phyloP scores from a whole-genome alignment of 768 basidiomycete genomes.

The Termitomyces eurrhizus region DNA sequence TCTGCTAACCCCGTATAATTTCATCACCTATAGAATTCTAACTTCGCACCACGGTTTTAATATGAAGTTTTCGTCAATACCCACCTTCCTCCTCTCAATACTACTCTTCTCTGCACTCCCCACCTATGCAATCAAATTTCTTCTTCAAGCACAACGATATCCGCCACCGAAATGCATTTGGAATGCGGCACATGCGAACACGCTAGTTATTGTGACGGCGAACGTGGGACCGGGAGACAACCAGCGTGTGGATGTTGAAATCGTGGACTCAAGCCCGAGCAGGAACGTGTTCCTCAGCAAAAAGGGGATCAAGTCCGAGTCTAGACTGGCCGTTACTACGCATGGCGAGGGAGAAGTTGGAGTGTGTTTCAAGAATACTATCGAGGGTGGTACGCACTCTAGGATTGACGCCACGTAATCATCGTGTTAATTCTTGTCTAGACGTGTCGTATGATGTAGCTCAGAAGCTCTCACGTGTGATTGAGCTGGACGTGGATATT shows the following conservation, averaged over 20 bases:
- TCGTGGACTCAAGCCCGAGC: conserved; percentile 81
- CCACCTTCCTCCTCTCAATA: conserved; percentile 25
- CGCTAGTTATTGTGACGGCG: conserved; percentile 94
- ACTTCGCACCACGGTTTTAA: not conserved
- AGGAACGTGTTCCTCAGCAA: conserved; percentile 92
- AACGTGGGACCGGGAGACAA: conserved; percentile 74
- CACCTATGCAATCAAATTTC: conserved; percentile 77
- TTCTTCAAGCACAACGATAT: conserved; percentile 64
- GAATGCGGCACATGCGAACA: conserved; percentile 84
- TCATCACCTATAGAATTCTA: not conserved
- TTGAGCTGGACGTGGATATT: conserved; percentile 96
- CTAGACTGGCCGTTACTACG: conserved; percentile 89
- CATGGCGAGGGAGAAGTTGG: conserved; percentile 94
- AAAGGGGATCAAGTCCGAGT: conserved; percentile 83
- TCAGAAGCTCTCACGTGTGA: conserved; percentile 52
- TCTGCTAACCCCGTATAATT: conserved; percentile 3
- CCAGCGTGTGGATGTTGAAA: conserved; percentile 92
- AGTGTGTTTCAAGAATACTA: conserved; percentile 86
- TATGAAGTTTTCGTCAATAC: conserved; percentile 19
- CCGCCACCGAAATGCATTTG: conserved; percentile 89
- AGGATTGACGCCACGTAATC: not conserved
- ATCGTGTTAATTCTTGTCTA: conserved; percentile 18
- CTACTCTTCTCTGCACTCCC: conserved; percentile 26
- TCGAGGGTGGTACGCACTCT: conserved; percentile 59
- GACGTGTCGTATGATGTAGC: conserved; percentile 45